A percentile compares a stretch with the other conserved stretches of the same genome.
Evolutionary conservation across 768 basidiomycete genomes (phyloP).

Genomic region (Chlorophyllum brunneum): DNA sequence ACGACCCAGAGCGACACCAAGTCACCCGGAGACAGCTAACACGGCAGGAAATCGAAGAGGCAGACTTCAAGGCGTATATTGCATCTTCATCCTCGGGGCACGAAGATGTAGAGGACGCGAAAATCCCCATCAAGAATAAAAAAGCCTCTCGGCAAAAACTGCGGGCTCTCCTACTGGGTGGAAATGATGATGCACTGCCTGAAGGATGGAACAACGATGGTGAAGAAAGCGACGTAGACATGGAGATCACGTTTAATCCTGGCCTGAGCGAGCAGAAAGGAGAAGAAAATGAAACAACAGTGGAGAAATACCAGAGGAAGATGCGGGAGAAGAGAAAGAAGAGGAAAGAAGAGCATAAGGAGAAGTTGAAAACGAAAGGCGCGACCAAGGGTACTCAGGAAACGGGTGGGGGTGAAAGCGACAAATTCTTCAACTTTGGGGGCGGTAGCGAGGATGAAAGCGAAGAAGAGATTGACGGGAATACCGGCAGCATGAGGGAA

Average conservation of each 20-base stretch:
- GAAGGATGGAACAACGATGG: conserved; percentile 76
- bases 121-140: conserved; percentile 22
- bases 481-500: conserved; percentile 17
- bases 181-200: conserved; percentile 63
- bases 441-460: conserved; percentile 35
- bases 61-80: conserved; percentile 80
- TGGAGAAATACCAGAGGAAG: conserved; percentile 88
- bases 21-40: conserved; percentile 77
- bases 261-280: conserved; percentile 59
- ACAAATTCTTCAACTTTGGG: conserved; percentile 76
- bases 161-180: conserved; percentile 70
- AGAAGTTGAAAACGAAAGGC: conserved; percentile 21
- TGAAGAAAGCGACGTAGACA: conserved; percentile 58
- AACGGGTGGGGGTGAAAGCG: conserved; percentile 31
- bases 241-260: conserved; percentile 95
- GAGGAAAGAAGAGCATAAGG: conserved; percentile 65
- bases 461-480: conserved; percentile 13
- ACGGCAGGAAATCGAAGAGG: conserved; percentile 85
- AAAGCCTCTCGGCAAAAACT: conserved; percentile 62
- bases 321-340: conserved; percentile 85
- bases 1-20: conserved; percentile 83
- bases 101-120: conserved; percentile 42
- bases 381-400: conserved; percentile 16
- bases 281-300: conserved; percentile 74
- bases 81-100: conserved; percentile 69